Percentiles rank a stretch among this genome's conserved stretches.
These are phyloP conservation scores for Solanum tarapatanum DNA, from an alignment of 257 asterid genomes.

Conservation along the genomic window DNA sequence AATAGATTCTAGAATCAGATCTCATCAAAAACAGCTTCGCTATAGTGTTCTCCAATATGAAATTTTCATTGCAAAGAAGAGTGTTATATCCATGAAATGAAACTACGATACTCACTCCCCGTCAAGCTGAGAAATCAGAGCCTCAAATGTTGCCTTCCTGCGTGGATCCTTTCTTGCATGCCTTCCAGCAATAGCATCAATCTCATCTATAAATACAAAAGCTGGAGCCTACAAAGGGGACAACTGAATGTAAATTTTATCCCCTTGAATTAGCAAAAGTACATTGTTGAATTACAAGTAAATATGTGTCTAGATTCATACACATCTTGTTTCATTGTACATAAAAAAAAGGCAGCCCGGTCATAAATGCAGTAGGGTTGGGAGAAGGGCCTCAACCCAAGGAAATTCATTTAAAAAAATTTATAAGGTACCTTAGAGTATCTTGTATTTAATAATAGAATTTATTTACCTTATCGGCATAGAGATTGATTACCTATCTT, in stretches of 20 bases:
- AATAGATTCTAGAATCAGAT: slow-evolving; percentile 1
- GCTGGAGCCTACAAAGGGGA: slow-evolving; percentile 77
- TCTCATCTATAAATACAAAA: slow-evolving; percentile 91
- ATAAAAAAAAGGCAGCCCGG: not conserved
- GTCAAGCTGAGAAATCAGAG: slow-evolving; percentile 85
- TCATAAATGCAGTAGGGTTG: not conserved
- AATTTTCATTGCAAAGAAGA: not conserved
- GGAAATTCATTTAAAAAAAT: not conserved
- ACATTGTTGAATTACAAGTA: not conserved
- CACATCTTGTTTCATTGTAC: not conserved
- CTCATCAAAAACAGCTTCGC: not conserved
- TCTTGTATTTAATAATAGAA: not conserved
- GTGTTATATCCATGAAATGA: not conserved
- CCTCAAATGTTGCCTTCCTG: slow-evolving; percentile 81
- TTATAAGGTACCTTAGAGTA: not conserved
- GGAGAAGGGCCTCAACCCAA: not conserved
- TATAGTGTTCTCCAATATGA: not conserved
- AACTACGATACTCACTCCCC: slow-evolving; percentile 70
- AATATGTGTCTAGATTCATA: not conserved
- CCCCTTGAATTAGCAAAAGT: not conserved
- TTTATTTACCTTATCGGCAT: not conserved
- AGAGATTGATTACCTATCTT: not conserved
- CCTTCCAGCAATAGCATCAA: slow-evolving; percentile 99
- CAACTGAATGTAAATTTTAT: slow-evolving; percentile 2
- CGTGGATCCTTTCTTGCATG: slow-evolving; percentile 87